Conservation (phyloP, 139 green algal genomes). For the Chlorella ohadii region DNA sequence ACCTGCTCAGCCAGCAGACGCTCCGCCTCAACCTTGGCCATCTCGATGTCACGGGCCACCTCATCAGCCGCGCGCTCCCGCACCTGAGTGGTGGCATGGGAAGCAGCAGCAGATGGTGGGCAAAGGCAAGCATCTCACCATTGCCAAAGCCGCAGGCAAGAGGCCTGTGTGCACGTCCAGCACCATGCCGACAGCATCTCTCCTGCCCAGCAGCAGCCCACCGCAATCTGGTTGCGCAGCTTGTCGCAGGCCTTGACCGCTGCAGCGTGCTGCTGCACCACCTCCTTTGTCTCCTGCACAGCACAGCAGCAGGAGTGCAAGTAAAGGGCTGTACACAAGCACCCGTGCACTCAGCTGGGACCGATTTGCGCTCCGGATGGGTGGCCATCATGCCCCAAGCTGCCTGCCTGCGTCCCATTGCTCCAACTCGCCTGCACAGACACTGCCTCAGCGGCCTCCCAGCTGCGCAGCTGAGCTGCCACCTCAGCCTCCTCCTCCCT, state of each 20-base stretch:
- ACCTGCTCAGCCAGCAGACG: constrained; percentile 24
- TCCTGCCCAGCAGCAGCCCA: too few species aligned
- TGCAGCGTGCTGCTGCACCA: constrained; percentile 40
- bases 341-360: too few species aligned
- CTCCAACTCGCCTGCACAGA: background rate
- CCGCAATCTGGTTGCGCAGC: background rate
- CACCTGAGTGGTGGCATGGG: too few species aligned
- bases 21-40: constrained; percentile 37
- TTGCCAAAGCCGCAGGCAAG: too few species aligned
- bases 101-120: too few species aligned
- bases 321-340: background rate
- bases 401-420: too few species aligned
- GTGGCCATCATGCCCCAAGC: too few species aligned
- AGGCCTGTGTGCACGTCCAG: too few species aligned
- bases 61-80: constrained; percentile 15
- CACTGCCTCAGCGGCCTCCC: background rate
- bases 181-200: too few species aligned
- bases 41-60: constrained; percentile 21
- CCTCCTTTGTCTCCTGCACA: constrained; percentile 28
- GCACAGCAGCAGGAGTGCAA: background rate
- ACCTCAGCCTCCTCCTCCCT: constrained; percentile 59
- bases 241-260: constrained; percentile 17
- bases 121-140: too few species aligned
- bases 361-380: too few species aligned
- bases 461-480: background rate